Base-by-base conservation (phyloP, 148 eudicot genomes). In the Talinum fruticosum region DNA sequence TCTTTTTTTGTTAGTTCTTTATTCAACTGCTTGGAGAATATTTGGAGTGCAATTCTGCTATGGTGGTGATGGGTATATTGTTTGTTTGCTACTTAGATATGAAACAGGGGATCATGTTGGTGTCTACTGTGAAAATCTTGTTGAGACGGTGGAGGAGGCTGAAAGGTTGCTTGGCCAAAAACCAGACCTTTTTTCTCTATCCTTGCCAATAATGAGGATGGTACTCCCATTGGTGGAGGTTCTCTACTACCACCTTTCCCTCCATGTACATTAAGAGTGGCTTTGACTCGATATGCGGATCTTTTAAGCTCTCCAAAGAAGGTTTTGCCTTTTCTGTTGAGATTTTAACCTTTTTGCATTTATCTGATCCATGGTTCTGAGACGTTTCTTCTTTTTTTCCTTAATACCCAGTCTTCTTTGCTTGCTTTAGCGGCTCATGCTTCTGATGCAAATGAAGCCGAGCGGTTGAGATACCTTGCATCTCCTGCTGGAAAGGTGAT, bases 51-150 rank as follows among this genome's bases (percentile, higher is more conserved):
- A 41, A 41, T 8, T 41, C 47, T 41, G 47, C 47, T 41, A 41
- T 41, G 47, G 2, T 41, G 47, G 47, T 41, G 47, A 18, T 41
- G 19, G 70, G 15, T 14, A 68, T 38, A 34, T 73, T n/a, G 44
- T 47, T 44, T 18, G 57, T 41, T 74, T 36, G 26, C 13, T 5
- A 79, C 54, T 41, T 85, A 95, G 99, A 74, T 95, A 95, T 80
- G 99, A 95, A 84, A 95, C 99, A 41, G 99, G 99, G 41, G 99
- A 95, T 80, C 99, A 95, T 85, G 97, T 92, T 83, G 99, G 99
- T 76, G 99, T 95, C n/a, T 95, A 88, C 82, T 87, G 92, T 87
- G 94, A 95, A 74, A 95, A 95, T 78, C 78, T 86, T 68, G 71
- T 72, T 59, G 97, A 95, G 85, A 83, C 75, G 32, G 97, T 93